Conservation (phyloP, 192 early-diverging fungal species). For the Backusella morwellensis region DNA sequence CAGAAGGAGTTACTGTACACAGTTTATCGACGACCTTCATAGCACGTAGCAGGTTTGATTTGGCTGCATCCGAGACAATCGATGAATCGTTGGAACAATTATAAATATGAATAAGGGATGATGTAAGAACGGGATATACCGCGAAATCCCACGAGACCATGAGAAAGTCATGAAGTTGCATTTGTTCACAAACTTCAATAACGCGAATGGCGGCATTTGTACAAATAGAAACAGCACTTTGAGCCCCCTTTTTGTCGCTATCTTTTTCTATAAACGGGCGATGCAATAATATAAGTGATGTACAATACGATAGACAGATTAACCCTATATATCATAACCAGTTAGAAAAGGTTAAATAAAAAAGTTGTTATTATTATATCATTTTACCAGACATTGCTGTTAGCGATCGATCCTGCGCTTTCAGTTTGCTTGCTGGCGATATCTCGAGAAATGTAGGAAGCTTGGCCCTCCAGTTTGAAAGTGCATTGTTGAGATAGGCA, state of each 20-base stretch:
- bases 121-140: constrained; percentile 30
- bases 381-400: constrained; percentile 15
- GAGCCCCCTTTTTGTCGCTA: neutral
- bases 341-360: neutral
- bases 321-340: constrained; percentile 3
- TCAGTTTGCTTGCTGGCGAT: neutral
- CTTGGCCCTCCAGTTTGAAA: constrained; percentile 22
- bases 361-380: neutral
- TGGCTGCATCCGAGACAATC: constrained; percentile 23
- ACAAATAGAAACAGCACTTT: constrained; percentile 4
- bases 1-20: neutral
- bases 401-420: neutral
- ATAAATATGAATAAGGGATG: constrained; percentile 32
- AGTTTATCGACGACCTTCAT: constrained; percentile 6
- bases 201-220: constrained; percentile 6
- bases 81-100: constrained; percentile 14
- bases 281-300: constrained; percentile 29
- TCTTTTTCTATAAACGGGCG: constrained; percentile 36
- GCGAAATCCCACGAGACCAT: constrained; percentile 35
- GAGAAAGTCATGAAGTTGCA: constrained; percentile 21
- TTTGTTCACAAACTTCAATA: constrained; percentile 14
- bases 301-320: constrained; percentile 32
- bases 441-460: constrained; percentile 10
- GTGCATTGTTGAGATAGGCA: constrained; percentile 12
- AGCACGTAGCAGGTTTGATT: constrained; percentile 18